Conservation (phyloP, 2,329 filamentous ascomycete species). For the Pseudogymnoascus sp. region DNA sequence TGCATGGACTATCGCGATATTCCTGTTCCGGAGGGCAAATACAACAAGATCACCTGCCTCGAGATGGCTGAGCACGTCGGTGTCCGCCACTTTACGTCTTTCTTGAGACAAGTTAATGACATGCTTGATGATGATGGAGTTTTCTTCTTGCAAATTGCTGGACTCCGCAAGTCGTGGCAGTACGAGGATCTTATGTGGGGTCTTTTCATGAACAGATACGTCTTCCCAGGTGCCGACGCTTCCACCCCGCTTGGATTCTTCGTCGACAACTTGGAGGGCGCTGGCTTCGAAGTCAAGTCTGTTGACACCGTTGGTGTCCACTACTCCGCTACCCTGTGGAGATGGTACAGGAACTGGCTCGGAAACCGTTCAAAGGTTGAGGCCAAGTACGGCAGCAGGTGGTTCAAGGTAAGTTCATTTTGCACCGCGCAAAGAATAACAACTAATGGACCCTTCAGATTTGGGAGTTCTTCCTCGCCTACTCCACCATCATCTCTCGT, state of each 20-base stretch:
- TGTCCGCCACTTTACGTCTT: conserved; percentile 73
- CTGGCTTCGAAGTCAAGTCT: conserved; percentile 83
- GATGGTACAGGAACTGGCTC: conserved; percentile 98
- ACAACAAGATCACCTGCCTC: conserved; percentile 92
- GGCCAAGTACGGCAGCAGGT: conserved; percentile 89
- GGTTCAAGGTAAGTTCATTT: conserved; percentile 72
- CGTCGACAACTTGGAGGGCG: conserved; percentile 72
- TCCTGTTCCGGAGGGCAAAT: conserved; percentile 65
- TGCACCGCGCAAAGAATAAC: background rate
- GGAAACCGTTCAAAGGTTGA: conserved; percentile 85
- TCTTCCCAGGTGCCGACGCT: conserved; percentile 95
- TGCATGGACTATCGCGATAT: conserved; percentile 98
- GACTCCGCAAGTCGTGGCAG: conserved; percentile 90
- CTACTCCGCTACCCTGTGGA: conserved; percentile 93
- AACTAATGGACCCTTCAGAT: conserved; percentile 41
- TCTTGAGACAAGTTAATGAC: conserved; percentile 79
- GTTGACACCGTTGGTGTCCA: conserved; percentile 93
- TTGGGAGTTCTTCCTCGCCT: conserved; percentile 75
- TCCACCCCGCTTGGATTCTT: conserved; percentile 87
- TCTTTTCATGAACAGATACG: conserved; percentile 99
- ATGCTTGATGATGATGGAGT: conserved; percentile 96
- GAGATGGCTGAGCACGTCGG: conserved; percentile 99
- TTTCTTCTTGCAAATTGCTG: conserved; percentile 93
- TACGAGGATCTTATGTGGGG: conserved; percentile 98
- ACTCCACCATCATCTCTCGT: conserved; percentile 65